phyloP scores from a whole-genome alignment of 192 early-diverging fungal genomes.

The Gigaspora rosea region DNA sequence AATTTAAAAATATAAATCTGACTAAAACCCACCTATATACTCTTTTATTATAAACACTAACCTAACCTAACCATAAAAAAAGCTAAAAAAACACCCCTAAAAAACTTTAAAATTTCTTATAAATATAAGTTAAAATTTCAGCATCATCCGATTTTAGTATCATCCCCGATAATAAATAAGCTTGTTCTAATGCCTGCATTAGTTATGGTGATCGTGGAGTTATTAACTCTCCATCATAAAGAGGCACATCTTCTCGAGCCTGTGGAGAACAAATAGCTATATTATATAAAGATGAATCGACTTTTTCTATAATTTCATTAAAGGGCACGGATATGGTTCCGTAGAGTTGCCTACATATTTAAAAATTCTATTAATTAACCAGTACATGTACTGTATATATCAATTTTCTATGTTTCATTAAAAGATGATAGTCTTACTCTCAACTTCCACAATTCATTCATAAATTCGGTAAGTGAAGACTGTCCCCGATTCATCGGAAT shows the following conservation, averaged over 20 bases:
- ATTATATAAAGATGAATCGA: conserved; percentile 1
- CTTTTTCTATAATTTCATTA: conserved; percentile 13
- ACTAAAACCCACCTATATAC: too few relatives aligned
- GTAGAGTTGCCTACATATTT: not conserved
- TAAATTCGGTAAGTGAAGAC: conserved; percentile 14
- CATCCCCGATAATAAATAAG: too few relatives aligned
- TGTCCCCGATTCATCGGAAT: conserved; percentile 11
- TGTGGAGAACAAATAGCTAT: conserved; percentile 13
- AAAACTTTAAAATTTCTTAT: too few relatives aligned
- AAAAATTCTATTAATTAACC: not conserved
- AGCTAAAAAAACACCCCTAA: too few relatives aligned
- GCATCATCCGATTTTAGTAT: too few relatives aligned
- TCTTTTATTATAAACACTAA: too few relatives aligned
- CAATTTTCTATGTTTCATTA: not conserved
- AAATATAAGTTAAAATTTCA: too few relatives aligned
- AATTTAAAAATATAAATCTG: too few relatives aligned
- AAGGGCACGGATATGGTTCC: not conserved
- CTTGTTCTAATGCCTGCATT: too few relatives aligned
- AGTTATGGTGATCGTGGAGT: conserved; percentile 2
- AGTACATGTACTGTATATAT: not conserved
- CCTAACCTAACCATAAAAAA: too few relatives aligned
- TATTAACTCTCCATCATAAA: conserved; percentile 13
- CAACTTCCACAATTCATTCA: conserved; percentile 13
- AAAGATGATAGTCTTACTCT: conserved; percentile 2
- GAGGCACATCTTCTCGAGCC: conserved; percentile 1